Evolutionary conservation across 208 protist genomes (phyloP).

Genomic region (Leishmania guyanensis): DNA sequence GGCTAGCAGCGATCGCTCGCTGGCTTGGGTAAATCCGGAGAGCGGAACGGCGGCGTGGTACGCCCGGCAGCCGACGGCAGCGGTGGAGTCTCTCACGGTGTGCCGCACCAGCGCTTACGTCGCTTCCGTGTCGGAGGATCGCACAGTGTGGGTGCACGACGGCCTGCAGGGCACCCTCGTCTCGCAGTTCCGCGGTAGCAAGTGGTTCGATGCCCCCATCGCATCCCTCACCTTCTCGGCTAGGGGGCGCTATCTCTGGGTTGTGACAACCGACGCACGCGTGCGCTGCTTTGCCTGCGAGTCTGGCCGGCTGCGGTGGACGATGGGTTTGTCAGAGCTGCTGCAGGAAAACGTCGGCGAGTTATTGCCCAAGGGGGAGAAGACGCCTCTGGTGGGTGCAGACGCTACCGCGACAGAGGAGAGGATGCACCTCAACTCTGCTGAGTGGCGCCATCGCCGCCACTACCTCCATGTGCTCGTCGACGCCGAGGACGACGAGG

Average conservation of each 20-base stretch:
- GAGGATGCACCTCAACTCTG: neutral
- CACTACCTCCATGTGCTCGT: slow-evolving; percentile 42
- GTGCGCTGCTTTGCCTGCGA: slow-evolving; percentile 78
- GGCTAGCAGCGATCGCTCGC: slow-evolving; percentile 57
- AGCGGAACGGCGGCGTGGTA: slow-evolving; percentile 40
- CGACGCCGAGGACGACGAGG: slow-evolving; percentile 46
- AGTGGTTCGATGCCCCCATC: slow-evolving; percentile 60
- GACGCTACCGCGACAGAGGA: neutral
- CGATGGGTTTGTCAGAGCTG: slow-evolving; percentile 39
- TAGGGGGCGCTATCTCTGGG: slow-evolving; percentile 73
- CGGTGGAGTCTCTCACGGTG: slow-evolving; percentile 25
- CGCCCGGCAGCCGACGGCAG: slow-evolving; percentile 38
- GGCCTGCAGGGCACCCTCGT: slow-evolving; percentile 61
- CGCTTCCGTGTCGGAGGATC: slow-evolving; percentile 61
- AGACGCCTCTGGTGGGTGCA: neutral
- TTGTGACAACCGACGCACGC: slow-evolving; percentile 62
- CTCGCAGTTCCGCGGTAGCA: slow-evolving; percentile 47
- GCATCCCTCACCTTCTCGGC: slow-evolving; percentile 58
- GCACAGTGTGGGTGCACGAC: slow-evolving; percentile 75
- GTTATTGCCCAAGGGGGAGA: neutral
- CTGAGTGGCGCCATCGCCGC: slow-evolving; percentile 27
- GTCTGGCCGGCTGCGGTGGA: slow-evolving; percentile 45
- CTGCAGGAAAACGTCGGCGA: slow-evolving; percentile 7
- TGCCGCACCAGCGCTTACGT: slow-evolving; percentile 72
- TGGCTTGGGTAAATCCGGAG: slow-evolving; percentile 49